These are phyloP conservation scores for Entophlyctis luteolus DNA, from an alignment of 192 early-diverging fungal genomes.

Conservation along the genomic window DNA sequence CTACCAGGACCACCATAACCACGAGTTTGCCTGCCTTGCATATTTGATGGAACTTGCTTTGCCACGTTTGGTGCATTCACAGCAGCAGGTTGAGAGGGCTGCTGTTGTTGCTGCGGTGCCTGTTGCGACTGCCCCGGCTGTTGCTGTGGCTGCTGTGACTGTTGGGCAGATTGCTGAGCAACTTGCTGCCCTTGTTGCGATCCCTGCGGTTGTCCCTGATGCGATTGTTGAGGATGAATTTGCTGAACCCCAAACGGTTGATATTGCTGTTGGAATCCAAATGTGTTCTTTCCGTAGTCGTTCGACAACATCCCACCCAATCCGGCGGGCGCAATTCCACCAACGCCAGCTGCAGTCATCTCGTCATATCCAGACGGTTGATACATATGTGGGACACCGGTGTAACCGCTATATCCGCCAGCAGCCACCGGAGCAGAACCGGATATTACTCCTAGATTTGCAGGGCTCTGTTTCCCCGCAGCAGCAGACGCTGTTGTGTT, in stretches of 20 bases:
- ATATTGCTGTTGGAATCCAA: constrained; percentile 15
- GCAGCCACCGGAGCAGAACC: neutral
- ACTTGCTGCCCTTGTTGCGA: neutral
- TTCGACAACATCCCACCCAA: constrained; percentile 12
- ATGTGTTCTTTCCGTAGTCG: constrained; percentile 23
- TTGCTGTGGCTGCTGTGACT: neutral
- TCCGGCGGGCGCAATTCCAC: neutral
- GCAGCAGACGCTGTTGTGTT: neutral
- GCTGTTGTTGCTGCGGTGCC: constrained; percentile 9
- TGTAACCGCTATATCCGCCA: constrained; percentile 22
- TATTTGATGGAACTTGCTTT: neutral
- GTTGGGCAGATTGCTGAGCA: neutral
- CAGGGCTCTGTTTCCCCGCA: constrained; percentile 21
- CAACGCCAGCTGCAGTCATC: constrained; percentile 9
- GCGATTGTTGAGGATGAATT: constrained; percentile 18
- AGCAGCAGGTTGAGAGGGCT: neutral
- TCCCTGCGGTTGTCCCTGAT: neutral
- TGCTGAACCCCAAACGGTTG: constrained; percentile 8
- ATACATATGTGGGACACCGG: constrained; percentile 29
- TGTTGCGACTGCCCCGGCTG: constrained; percentile 17
- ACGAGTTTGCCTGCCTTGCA: constrained; percentile 14
- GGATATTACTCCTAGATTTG: constrained; percentile 3
- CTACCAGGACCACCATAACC: constrained; percentile 15
- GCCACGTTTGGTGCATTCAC: neutral
- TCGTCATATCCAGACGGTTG: constrained; percentile 34